Conservation (phyloP, 352 stramenopile genomes). For the Elongisporangium prolatum region DNA sequence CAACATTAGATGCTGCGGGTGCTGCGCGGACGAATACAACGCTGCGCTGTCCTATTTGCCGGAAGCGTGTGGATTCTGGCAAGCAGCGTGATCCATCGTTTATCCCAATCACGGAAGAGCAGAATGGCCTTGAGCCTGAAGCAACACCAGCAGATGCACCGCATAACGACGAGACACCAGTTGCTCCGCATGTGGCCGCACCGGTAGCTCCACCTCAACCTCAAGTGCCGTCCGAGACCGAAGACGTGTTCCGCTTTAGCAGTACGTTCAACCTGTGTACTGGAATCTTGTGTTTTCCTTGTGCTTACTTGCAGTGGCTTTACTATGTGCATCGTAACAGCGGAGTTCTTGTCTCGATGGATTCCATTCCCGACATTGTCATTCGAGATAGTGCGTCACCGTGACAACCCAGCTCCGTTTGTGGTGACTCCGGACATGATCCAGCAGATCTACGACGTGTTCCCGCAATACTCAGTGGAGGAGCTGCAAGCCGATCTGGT, state of each 20-base stretch:
- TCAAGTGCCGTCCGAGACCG: slow-evolving; percentile 5
- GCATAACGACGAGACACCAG: neutral
- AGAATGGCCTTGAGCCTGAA: slow-evolving; percentile 8
- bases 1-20: slow-evolving; percentile 3
- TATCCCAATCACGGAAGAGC: slow-evolving; percentile 1
- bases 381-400: slow-evolving; percentile 72
- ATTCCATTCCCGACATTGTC: slow-evolving; percentile 69
- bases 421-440: slow-evolving; percentile 68
- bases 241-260: slow-evolving; percentile 71
- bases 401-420: slow-evolving; percentile 21
- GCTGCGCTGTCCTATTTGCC: slow-evolving; percentile 58
- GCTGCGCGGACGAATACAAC: slow-evolving; percentile 14
- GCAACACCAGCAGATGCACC: slow-evolving; percentile 2
- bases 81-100: slow-evolving; percentile 20
- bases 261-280: slow-evolving; percentile 34
- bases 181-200: neutral
- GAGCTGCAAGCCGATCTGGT: slow-evolving; percentile 49
- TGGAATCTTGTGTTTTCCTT: neutral
- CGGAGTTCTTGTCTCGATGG: slow-evolving; percentile 64
- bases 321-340: slow-evolving; percentile 20
- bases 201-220: slow-evolving; percentile 2
- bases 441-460: slow-evolving; percentile 70
- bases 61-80: slow-evolving; percentile 46
- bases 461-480: slow-evolving; percentile 61
- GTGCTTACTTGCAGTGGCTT: neutral